phyloP scores from a whole-genome alignment of 768 basidiomycete species.

The Termitomyces eurrhizus region DNA sequence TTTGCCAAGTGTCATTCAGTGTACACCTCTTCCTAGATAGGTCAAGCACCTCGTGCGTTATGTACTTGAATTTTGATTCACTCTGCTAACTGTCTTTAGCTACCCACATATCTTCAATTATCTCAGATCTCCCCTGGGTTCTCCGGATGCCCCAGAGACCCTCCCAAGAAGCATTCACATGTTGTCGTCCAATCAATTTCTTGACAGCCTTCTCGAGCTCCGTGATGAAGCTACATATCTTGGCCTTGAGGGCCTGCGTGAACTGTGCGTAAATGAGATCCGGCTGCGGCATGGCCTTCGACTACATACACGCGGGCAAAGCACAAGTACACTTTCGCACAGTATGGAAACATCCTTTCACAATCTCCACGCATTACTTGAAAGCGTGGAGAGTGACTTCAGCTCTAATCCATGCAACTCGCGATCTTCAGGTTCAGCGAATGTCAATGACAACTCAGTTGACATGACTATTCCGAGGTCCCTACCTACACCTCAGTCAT shows the following conservation, averaged over 20 bases:
- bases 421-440: slow-evolving; percentile 17
- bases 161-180: slow-evolving; percentile 62
- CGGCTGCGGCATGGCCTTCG: slow-evolving; percentile 42
- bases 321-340: slow-evolving; percentile 32
- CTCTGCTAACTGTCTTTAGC: slow-evolving; percentile 30
- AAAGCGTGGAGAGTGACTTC: slow-evolving; percentile 39
- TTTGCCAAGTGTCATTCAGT: slow-evolving; percentile 39
- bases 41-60: slow-evolving; percentile 71
- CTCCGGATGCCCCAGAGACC: slow-evolving; percentile 41
- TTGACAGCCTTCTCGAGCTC: slow-evolving; percentile 69
- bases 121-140: slow-evolving; percentile 53
- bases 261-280: slow-evolving; percentile 67
- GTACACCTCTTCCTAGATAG: slow-evolving; percentile 79
- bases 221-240: slow-evolving; percentile 78
- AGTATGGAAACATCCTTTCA: slow-evolving; percentile 53
- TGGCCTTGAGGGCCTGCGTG: slow-evolving; percentile 59
- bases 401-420: slow-evolving; percentile 17
- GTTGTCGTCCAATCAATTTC: slow-evolving; percentile 37
- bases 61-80: neutral
- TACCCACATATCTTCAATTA: slow-evolving; percentile 71
- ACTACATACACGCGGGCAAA: slow-evolving; percentile 39
- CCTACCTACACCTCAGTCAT: slow-evolving; percentile 44
- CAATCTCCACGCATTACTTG: slow-evolving; percentile 59
- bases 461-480: slow-evolving; percentile 22
- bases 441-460: slow-evolving; percentile 13